Percentiles rank a stretch among this genome's conserved stretches.
Conservation (phyloP, 441 rosid species). For the Syzygium malaccense region DNA sequence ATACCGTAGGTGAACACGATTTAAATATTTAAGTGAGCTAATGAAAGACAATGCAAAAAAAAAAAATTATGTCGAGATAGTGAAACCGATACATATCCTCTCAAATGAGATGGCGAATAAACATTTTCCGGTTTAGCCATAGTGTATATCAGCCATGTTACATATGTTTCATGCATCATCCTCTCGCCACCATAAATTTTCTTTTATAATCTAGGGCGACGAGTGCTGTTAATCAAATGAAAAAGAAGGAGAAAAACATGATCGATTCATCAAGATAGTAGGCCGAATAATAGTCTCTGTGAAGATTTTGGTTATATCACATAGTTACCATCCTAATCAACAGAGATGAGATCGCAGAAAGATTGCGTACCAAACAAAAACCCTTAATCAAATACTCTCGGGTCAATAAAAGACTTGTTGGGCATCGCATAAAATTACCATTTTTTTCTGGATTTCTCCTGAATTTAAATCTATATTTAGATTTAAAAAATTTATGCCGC, state of each 20-base stretch:
- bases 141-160: no score
- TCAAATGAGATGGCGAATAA: no score
- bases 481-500: not conserved
- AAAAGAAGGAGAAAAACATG: not conserved
- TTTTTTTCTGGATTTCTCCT: accelerated
- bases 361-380: not conserved
- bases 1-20: not conserved
- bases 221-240: not conserved
- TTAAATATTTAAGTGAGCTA: not conserved
- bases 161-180: not conserved
- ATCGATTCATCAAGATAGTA: not conserved
- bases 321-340: not conserved
- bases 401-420: not conserved
- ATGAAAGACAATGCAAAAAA: not conserved
- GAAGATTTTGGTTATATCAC: not conserved
- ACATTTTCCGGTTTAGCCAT: not conserved
- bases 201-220: not conserved
- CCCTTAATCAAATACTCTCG: not conserved
- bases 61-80: not conserved
- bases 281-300: not conserved
- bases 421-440: not conserved
- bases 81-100: not conserved
- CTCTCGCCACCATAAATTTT: not conserved
- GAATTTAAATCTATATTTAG: not conserved
- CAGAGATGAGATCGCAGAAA: not conserved